These are phyloP conservation scores for Fusarium camptoceras DNA, from an alignment of 2,329 filamentous ascomycete genomes.

Conservation along the genomic window DNA sequence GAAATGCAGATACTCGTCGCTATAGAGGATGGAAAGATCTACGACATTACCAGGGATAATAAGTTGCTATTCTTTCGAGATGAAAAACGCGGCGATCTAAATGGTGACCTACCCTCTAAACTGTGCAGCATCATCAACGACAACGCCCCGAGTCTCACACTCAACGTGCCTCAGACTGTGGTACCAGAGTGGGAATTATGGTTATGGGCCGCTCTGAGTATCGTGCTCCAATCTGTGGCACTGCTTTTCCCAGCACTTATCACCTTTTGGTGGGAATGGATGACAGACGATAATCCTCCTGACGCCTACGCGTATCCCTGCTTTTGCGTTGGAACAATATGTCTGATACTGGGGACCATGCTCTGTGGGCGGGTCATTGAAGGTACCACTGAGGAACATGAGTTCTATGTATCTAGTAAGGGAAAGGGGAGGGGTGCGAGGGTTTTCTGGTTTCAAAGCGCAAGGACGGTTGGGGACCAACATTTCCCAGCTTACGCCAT, in stretches of 20 bases:
- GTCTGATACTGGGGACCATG: neutral
- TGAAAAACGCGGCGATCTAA: no score
- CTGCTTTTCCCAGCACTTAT: neutral
- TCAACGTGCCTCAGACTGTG: no score
- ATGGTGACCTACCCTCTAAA: fast-evolving
- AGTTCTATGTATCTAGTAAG: fast-evolving
- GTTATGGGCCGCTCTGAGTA: no score
- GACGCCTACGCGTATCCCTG: neutral
- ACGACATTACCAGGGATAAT: no score
- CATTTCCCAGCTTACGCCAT: neutral
- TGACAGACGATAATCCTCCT: neutral
- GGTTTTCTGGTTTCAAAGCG: neutral
- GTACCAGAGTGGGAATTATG: no score
- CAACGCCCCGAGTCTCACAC: no score
- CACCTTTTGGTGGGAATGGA: neutral
- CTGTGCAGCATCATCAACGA: no score
- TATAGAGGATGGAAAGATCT: no score
- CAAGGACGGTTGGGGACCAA: neutral
- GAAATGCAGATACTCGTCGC: no score
- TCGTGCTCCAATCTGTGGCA: neutral
- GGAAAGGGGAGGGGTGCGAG: neutral
- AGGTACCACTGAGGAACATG: neutral
- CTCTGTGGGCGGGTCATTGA: neutral
- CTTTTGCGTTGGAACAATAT: neutral
- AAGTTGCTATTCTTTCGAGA: no score